Base-by-base conservation (phyloP, 2,329 filamentous ascomycete genomes). In the Cercospora nicotianae region DNA sequence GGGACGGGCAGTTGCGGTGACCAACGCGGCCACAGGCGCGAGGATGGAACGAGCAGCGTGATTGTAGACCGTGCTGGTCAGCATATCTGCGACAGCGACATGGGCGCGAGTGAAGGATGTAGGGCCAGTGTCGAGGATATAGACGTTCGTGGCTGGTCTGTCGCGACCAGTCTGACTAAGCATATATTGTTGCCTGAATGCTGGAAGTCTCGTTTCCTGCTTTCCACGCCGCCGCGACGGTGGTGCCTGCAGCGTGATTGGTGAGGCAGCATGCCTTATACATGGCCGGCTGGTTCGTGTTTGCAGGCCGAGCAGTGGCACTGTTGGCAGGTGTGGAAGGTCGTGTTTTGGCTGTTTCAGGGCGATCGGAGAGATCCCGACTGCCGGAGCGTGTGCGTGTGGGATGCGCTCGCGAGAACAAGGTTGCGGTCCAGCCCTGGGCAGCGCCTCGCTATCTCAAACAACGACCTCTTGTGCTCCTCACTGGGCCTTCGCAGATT, bases 401-500 rank as follows among this genome's bases (percentile, higher is more conserved):
- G 33, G 20, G 51, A 4, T 20, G 20, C 20, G 20, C 5, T 20
- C n/a, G 45, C 20, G 18, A 36, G 31, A 31, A 59, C 28, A 59
- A 33, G 30, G 30, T 31, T 58, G 53, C 23, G 53, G 23, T 28
- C 13, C 30, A n/a, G 26, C 16, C 28, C n/a, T 16, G 55, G 26
- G 13, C 28, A 33, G 55, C 55, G 55, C 55, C 55, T 33, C 55
- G 55, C 20, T 59, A 36, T 59, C 55, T 59, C 55, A 59, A 36
- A 59, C 55, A 30, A 9, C 55, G 55, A 59, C 55, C 31, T 59
- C 55, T 36, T 16, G n/a, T 23, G 28, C 55, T 20, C 31, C 48
- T 55, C 18, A 36, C 55, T 36, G 31, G 55, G 55, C 28, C 30
- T 31, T 1, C 55, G 30, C 31, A 36, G 55, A 59, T 59, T 59